Base-by-base conservation (phyloP, 345 rosid genomes). In the Aethionema arabicum region DNA sequence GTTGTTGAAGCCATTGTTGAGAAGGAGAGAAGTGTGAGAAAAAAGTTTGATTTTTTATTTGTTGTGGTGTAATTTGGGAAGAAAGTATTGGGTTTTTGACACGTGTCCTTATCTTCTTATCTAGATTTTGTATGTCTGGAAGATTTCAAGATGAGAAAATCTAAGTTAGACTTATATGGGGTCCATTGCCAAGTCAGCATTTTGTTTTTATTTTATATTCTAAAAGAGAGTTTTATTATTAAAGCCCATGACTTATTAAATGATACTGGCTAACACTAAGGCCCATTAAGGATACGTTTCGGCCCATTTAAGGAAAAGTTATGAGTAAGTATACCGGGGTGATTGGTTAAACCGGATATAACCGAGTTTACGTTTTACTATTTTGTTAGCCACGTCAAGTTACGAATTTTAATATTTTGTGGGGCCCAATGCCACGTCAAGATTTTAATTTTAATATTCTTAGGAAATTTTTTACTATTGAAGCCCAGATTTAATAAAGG, bases 101-200 rank as follows among this genome's bases (percentile, higher is more conserved):
- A 82, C 93, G 95, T 85, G 79, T 73, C 56, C 95, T 89, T 92
- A 92, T 89, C 95, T 46, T 78, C 93, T 92, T 89, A 89, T 92
- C 96, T 63, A 29, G 13, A 61, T 39, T 21, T 21, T 50, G 50
- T 67, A 36, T 8, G 66, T 52, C 40, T 59, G 2, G 2, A 21
- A 21, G 27, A 21, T 65, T 48, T 29, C 53, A 53, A 32, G 57
- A 37, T 53, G 7, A 45, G 40, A 61, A 45, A 13, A 57, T 68
- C 53, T 4, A 16, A 68, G 49, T 68, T 41, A 16, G 13, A 30
- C n/a, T 52, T 63, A 57, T 13, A 3, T 29, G 48, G 59, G 69
- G 56, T 40, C 60, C 36, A 42, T 13, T 42, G 36, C 30, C 69
- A 70, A 12, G 32, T 41, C 65, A 56, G 1, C 39, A 8, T 27